Conservation (phyloP, 192 early-diverging fungal genomes). For the Funneliformis geosporum region DNA sequence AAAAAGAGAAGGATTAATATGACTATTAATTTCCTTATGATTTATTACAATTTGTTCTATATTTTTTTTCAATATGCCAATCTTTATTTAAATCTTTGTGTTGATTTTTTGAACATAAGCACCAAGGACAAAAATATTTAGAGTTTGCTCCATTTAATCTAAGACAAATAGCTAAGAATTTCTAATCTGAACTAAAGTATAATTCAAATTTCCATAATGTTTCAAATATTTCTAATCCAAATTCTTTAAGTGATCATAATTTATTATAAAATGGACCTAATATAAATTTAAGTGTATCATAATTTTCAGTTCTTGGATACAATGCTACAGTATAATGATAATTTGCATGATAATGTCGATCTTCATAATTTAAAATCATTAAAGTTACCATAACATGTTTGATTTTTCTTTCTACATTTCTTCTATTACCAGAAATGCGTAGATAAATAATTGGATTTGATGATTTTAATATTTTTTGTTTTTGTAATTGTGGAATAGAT, state of each 20-base stretch:
- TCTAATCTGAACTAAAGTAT: constrained; percentile 12
- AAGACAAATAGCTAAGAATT: constrained; percentile 11
- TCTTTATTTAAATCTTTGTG: not conserved
- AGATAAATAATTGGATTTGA: constrained; percentile 10
- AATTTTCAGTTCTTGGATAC: not conserved
- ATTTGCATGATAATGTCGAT: not conserved
- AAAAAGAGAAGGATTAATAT: not conserved
- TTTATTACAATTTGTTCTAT: not conserved
- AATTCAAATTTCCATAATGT: constrained; percentile 2
- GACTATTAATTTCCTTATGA: not conserved
- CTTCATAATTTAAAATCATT: constrained; percentile 3
- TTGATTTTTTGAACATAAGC: not conserved
- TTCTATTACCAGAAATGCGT: not conserved
- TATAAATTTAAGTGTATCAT: not conserved
- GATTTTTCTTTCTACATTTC: not conserved
- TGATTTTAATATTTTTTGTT: not conserved
- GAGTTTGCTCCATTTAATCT: not conserved
- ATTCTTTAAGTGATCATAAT: not conserved
- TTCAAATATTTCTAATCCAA: not conserved
- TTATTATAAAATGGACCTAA: not conserved
- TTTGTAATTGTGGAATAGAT: not conserved
- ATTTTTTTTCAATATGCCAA: constrained; percentile 3
- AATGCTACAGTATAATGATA: constrained; percentile 21
- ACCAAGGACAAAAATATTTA: constrained; percentile 10
- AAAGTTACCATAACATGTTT: constrained; percentile 18